These are phyloP conservation scores for Cryptococcus sp. DNA, from an alignment of 1,284 basidiomycete species.

Conservation along the genomic window DNA sequence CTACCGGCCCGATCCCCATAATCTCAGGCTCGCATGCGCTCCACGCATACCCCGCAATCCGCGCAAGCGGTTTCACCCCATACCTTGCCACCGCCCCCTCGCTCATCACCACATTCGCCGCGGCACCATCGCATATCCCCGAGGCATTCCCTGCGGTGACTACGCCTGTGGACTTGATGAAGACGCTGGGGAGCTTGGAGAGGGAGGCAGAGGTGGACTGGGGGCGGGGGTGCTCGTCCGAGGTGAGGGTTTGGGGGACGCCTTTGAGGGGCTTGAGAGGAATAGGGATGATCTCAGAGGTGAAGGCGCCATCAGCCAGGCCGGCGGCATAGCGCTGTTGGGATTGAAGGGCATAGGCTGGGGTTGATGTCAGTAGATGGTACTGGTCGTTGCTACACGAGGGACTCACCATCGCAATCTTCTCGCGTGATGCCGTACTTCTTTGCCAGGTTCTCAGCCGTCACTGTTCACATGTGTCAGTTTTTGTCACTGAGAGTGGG, in stretches of 20 bases:
- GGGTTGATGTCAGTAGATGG: not conserved
- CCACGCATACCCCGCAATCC: slow-evolving; percentile 54
- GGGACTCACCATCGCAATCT: slow-evolving; percentile 52
- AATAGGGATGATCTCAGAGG: slow-evolving; percentile 55
- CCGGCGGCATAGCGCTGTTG: slow-evolving; percentile 57
- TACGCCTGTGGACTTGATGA: slow-evolving; percentile 54
- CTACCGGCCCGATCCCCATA: slow-evolving; percentile 59
- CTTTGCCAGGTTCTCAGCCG: slow-evolving; percentile 56
- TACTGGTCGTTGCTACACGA: not conserved
- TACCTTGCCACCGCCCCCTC: slow-evolving; percentile 53
- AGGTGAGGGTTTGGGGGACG: slow-evolving; percentile 34
- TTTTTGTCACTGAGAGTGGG: not conserved
- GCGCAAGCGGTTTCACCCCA: slow-evolving; percentile 54
- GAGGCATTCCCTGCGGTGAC: slow-evolving; percentile 57
- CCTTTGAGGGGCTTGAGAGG: slow-evolving; percentile 50
- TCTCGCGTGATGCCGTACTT: slow-evolving; percentile 57
- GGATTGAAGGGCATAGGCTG: slow-evolving; percentile 55
- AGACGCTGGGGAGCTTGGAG: slow-evolving; percentile 53
- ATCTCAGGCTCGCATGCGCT: slow-evolving; percentile 57
- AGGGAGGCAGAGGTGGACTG: slow-evolving; percentile 52
- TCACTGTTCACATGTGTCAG: slow-evolving; percentile 38
- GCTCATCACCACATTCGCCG: slow-evolving; percentile 56
- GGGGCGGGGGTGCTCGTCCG: slow-evolving; percentile 57
- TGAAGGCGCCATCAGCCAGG: slow-evolving; percentile 54
- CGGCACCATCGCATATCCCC: slow-evolving; percentile 58